Percentiles rank a stretch among this genome's conserved stretches.
Conservation (phyloP, 805 yeast species). For the Komagataella phaffii region DNA sequence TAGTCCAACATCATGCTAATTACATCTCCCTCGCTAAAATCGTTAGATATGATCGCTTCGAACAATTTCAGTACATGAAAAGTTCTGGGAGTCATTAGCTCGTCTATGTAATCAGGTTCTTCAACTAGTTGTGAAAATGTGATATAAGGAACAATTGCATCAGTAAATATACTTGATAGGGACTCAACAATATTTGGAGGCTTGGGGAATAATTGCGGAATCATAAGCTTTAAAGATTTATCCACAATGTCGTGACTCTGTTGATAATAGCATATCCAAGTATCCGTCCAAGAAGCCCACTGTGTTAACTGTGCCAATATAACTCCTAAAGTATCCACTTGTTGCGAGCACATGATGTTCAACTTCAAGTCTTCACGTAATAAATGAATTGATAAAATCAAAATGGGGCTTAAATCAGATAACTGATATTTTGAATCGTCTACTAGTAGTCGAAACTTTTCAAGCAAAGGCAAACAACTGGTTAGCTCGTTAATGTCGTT, state of each 20-base stretch:
- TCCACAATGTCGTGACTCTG: constrained; percentile 21
- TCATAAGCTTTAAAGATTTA: constrained; percentile 22
- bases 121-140: constrained; percentile 58
- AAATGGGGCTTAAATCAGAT: constrained; percentile 44
- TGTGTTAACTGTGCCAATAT: constrained; percentile 47
- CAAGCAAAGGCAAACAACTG: constrained; percentile 1
- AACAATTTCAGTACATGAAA: constrained; percentile 43
- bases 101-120: constrained; percentile 46
- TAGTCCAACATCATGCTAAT: constrained; percentile 49
- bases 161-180: constrained; percentile 33
- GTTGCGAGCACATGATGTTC: constrained; percentile 27
- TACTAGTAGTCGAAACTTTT: constrained; percentile 4
- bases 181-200: constrained; percentile 54
- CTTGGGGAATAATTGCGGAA: constrained; percentile 28
- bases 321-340: constrained; percentile 28
- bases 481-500: constrained; percentile 2
- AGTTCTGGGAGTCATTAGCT: constrained; percentile 52
- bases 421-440: constrained; percentile 22
- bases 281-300: constrained; percentile 65
- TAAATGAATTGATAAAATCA: constrained; percentile 59
- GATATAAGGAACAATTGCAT: constrained; percentile 38
- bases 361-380: constrained; percentile 64
- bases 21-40: constrained; percentile 36
- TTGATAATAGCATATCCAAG: constrained; percentile 49
- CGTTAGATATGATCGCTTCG: constrained; percentile 45